These are phyloP conservation scores for Thielaviopsis ethacetica DNA, from an alignment of 2,329 filamentous ascomycete genomes.

Conservation along the genomic window DNA sequence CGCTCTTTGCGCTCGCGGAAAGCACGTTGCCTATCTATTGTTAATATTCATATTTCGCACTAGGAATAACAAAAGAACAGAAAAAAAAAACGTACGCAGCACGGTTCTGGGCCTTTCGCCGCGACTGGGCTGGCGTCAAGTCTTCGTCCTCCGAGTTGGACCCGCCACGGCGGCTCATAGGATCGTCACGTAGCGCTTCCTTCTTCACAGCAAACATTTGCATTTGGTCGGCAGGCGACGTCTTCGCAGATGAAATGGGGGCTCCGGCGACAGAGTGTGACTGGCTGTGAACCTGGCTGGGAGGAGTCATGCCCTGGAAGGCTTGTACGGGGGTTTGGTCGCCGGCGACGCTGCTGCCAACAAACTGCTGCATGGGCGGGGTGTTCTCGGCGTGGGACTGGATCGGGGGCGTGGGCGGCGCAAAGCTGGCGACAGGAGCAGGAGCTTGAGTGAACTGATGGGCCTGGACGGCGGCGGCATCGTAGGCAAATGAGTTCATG, in stretches of 20 bases:
- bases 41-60: slow-evolving; percentile 12
- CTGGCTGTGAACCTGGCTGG: slow-evolving; percentile 13
- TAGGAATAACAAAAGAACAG: not conserved
- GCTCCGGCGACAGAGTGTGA: slow-evolving; percentile 6
- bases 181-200: slow-evolving; percentile 24
- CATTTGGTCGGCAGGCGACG: slow-evolving; percentile 10
- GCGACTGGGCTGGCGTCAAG: slow-evolving; percentile 39
- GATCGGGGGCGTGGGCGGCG: slow-evolving; percentile 8
- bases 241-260: not conserved
- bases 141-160: slow-evolving; percentile 39
- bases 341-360: not conserved
- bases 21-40: slow-evolving; percentile 62
- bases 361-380: slow-evolving; percentile 1
- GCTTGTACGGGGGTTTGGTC: not conserved
- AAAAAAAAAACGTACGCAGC: slow-evolving; percentile 34
- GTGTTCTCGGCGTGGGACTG: slow-evolving; percentile 10
- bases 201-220: slow-evolving; percentile 17
- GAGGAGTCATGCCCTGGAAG: slow-evolving; percentile 16
- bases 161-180: slow-evolving; percentile 13
- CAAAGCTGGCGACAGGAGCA: not conserved
- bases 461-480: not conserved
- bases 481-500: not conserved
- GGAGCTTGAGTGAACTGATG: not conserved
- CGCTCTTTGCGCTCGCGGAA: slow-evolving; percentile 93
- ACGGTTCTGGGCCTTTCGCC: slow-evolving; percentile 44